Conservation (phyloP, 208 protist species). For the Giardia muris region DNA sequence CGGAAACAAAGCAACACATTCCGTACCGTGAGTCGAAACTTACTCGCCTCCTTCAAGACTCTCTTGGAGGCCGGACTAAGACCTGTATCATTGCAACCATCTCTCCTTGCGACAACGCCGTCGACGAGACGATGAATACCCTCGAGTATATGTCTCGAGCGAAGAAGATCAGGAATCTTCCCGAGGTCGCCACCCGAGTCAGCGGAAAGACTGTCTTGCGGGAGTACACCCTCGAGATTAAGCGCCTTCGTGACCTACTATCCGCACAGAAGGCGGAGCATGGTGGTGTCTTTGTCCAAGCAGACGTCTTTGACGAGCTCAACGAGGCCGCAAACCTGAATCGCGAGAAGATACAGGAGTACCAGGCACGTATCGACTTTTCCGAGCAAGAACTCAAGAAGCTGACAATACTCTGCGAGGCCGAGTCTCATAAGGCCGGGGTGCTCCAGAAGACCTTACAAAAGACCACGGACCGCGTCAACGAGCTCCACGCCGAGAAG, state of each 20-base stretch:
- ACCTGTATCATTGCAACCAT: constrained; percentile 31
- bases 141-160: constrained; percentile 38
- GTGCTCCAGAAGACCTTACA: not conserved
- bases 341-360: not conserved
- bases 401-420: not conserved
- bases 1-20: constrained; percentile 34
- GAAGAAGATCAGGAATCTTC: constrained; percentile 38
- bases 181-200: constrained; percentile 14
- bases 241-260: not conserved
- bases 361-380: not conserved
- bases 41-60: constrained; percentile 37
- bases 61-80: constrained; percentile 36
- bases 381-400: not conserved
- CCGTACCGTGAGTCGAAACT: constrained; percentile 45
- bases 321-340: not conserved
- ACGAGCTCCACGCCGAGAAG: not conserved
- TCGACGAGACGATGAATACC: constrained; percentile 31
- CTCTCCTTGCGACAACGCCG: not conserved
- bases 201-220: not conserved
- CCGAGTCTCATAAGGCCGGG: not conserved
- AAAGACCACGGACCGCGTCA: not conserved
- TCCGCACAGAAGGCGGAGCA: not conserved
- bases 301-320: not conserved
- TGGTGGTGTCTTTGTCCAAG: not conserved
- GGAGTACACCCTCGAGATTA: constrained; percentile 12